phyloP scores from a whole-genome alignment of 2,329 filamentous ascomycete genomes.

The Kalaharituber pfeilii region DNA sequence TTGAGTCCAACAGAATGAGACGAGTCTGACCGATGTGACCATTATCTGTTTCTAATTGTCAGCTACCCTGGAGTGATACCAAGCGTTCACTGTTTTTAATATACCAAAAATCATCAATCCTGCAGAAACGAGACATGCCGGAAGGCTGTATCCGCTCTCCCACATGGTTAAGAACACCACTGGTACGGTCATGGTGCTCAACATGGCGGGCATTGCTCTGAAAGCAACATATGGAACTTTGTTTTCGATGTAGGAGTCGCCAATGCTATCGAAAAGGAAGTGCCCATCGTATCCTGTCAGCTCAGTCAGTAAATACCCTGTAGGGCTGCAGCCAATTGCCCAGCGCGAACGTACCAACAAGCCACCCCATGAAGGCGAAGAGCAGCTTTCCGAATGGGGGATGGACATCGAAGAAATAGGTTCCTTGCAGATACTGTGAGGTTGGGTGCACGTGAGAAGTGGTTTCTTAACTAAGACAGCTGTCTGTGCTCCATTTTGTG shows the following conservation, averaged over 20 bases:
- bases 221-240: conserved; percentile 95
- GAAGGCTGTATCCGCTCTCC: conserved; percentile 95
- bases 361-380: conserved; percentile 92
- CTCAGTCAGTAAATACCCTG: no score
- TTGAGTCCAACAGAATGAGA: conserved; percentile 85
- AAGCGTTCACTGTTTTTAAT: no score
- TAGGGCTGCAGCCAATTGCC: not conserved
- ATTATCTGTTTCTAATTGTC: conserved; percentile 46
- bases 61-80: no score
- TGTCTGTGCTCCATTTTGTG: not conserved
- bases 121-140: conserved; percentile 73
- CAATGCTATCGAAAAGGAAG: conserved; percentile 98
- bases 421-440: conserved; percentile 73
- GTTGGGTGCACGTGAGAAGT: not conserved
- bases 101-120: conserved; percentile 58
- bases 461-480: not conserved
- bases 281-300: conserved; percentile 67
- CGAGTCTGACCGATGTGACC: conserved; percentile 94
- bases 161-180: conserved; percentile 96
- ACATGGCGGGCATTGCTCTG: conserved; percentile 75
- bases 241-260: conserved; percentile 92
- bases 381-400: conserved; percentile 96
- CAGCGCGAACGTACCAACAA: conserved; percentile 39
- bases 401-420: conserved; percentile 99
- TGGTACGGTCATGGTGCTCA: conserved; percentile 86